A percentile compares a stretch with the other conserved stretches of the same genome.
These are phyloP conservation scores for Phellopilus nigrolimitatus DNA, from an alignment of 1,284 basidiomycete genomes.

Conservation along the genomic window DNA sequence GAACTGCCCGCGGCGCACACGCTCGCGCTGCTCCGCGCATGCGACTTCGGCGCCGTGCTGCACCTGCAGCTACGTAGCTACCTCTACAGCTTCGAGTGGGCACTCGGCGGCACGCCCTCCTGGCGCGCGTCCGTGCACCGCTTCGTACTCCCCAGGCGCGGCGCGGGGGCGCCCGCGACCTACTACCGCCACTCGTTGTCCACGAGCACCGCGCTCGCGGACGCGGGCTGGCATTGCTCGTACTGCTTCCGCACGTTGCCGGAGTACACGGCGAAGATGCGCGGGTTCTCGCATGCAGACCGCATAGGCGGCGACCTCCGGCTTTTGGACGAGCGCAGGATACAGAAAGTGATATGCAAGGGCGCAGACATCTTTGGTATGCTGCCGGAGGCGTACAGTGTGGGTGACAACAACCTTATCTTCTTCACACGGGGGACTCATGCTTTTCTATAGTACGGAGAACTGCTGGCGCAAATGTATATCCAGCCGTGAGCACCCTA, in stretches of 20 bases:
- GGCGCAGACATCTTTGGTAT: slow-evolving; percentile 64
- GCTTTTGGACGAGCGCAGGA: slow-evolving; percentile 45
- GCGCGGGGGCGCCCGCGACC: slow-evolving; percentile 33
- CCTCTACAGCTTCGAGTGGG: slow-evolving; percentile 64
- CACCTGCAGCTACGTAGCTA: slow-evolving; percentile 65
- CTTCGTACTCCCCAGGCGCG: neutral
- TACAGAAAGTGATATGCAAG: slow-evolving; percentile 56
- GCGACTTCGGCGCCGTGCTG: slow-evolving; percentile 50
- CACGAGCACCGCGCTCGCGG: slow-evolving; percentile 49
- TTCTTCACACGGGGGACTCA: slow-evolving; percentile 20
- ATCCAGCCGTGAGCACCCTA: slow-evolving; percentile 41
- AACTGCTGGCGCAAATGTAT: slow-evolving; percentile 46
- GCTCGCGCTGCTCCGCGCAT: slow-evolving; percentile 51
- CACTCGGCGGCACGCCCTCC: slow-evolving; percentile 45
- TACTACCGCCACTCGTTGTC: slow-evolving; percentile 56
- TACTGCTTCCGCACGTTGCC: slow-evolving; percentile 59
- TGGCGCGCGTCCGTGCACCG: slow-evolving; percentile 54
- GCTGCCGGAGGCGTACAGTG: slow-evolving; percentile 59
- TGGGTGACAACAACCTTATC: slow-evolving; percentile 22
- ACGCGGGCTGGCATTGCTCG: slow-evolving; percentile 59
- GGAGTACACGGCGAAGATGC: slow-evolving; percentile 5
- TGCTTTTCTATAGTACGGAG: slow-evolving; percentile 38
- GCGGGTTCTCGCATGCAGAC: slow-evolving; percentile 61
- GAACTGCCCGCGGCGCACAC: slow-evolving; percentile 60
- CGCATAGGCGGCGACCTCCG: slow-evolving; percentile 49